Conservation (phyloP, 177 flowering plant species). For the Telopea speciosissima region DNA sequence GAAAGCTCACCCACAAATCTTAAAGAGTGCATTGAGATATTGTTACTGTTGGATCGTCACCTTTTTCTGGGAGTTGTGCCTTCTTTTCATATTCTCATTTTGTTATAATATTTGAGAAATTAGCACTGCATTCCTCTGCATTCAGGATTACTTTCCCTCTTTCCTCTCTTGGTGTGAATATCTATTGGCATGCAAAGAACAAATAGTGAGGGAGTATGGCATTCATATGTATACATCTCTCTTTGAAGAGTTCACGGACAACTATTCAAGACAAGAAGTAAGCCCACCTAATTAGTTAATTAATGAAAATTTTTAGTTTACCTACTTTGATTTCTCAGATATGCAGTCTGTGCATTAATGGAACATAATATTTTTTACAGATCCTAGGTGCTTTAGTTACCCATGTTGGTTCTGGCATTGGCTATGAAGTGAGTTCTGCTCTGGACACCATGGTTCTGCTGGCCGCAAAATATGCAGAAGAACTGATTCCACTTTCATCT, state of each 20-base stretch:
- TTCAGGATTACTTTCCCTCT: slow-evolving; percentile 57
- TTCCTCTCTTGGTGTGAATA: slow-evolving; percentile 61
- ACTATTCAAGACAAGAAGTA: slow-evolving; percentile 75
- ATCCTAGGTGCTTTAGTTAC: slow-evolving; percentile 67
- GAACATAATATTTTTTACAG: slow-evolving; percentile 28
- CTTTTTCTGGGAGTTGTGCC: background rate
- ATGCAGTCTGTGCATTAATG: background rate
- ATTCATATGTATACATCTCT: slow-evolving; percentile 47
- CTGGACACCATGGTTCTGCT: slow-evolving; percentile 58
- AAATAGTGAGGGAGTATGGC: slow-evolving; percentile 56
- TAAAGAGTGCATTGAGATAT: background rate
- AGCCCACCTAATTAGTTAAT: slow-evolving; percentile 14
- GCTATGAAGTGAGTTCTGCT: slow-evolving; percentile 68
- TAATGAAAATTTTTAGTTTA: background rate
- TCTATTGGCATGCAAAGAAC: slow-evolving; percentile 70
- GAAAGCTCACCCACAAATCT: background rate
- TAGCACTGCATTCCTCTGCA: slow-evolving; percentile 6
- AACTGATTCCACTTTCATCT: slow-evolving; percentile 58
- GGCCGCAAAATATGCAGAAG: slow-evolving; percentile 46
- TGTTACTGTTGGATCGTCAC: background rate
- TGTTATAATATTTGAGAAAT: background rate
- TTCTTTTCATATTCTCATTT: background rate
- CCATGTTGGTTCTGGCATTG: slow-evolving; percentile 71
- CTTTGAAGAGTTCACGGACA: slow-evolving; percentile 55
- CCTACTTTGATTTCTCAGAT: background rate